Evolutionary conservation across 768 basidiomycete genomes (phyloP).

Genomic region (Pulveroboletus sp.): DNA sequence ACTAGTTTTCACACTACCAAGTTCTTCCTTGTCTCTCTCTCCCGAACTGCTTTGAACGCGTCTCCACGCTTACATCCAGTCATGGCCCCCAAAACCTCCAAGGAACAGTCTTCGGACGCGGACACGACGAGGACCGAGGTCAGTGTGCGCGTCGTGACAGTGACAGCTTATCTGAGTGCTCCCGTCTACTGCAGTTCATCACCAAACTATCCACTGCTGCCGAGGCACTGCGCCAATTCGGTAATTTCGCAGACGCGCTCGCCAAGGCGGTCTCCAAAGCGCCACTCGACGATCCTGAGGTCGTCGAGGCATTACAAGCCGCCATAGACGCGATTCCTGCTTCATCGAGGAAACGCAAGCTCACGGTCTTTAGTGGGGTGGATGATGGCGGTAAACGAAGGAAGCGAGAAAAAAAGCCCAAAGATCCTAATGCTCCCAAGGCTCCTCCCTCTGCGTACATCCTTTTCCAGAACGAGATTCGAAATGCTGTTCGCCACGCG

Average conservation of each 20-base stretch:
- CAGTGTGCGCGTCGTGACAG: conserved; percentile 11
- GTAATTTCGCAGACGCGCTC: conserved; percentile 56
- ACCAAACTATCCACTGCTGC: conserved; percentile 53
- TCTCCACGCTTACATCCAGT: conserved; percentile 10
- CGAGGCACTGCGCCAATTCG: conserved; percentile 58
- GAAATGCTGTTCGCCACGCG: conserved; percentile 62
- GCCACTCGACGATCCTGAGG: conserved; percentile 30
- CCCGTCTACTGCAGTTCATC: conserved; percentile 44
- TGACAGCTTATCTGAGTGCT: conserved; percentile 14
- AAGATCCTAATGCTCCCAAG: conserved; percentile 93
- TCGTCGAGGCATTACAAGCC: conserved; percentile 24
- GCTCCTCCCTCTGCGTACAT: conserved; percentile 91
- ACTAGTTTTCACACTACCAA: conserved; percentile 38
- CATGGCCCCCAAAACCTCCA: conserved; percentile 25
- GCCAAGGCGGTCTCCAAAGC: conserved; percentile 43
- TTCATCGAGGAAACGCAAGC: conserved; percentile 51
- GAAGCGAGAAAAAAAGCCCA: conserved; percentile 52
- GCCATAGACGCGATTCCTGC: conserved; percentile 31
- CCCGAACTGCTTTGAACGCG: conserved; percentile 24
- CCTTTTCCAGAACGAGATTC: conserved; percentile 89
- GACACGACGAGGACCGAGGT: conserved; percentile 31
- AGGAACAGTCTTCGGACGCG: conserved; percentile 23
- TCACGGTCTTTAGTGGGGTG: conserved; percentile 23
- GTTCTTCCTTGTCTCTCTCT: conserved; percentile 33
- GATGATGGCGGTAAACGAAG: conserved; percentile 36